These are phyloP conservation scores for Amniculicola lignicola DNA, from an alignment of 495 filamentous ascomycete species.

Conservation along the genomic window DNA sequence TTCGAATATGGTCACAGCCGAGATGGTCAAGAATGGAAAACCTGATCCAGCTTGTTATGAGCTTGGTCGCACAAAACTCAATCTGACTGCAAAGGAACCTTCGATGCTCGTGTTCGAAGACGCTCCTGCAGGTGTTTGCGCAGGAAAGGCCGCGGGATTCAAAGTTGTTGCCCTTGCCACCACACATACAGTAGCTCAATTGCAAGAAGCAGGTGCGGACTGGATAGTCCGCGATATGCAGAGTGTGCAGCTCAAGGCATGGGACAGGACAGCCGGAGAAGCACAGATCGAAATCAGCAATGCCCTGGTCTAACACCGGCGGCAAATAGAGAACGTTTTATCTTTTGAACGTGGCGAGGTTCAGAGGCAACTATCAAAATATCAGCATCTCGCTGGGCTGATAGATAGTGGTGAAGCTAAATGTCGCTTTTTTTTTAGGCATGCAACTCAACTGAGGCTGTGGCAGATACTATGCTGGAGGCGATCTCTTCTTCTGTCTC, in stretches of 20 bases:
- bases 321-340: no score
- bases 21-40: slow-evolving; percentile 83
- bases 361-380: no score
- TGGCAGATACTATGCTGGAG: not conserved
- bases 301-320: slow-evolving; percentile 33
- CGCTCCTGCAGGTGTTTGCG: slow-evolving; percentile 82
- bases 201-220: slow-evolving; percentile 72
- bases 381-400: slow-evolving; percentile 4
- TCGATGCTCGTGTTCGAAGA: slow-evolving; percentile 84
- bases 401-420: slow-evolving; percentile 5
- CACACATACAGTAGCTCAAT: slow-evolving; percentile 70
- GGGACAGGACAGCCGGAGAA: slow-evolving; percentile 36
- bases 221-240: slow-evolving; percentile 81
- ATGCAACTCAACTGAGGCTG: not conserved
- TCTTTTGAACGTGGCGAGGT: no score
- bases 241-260: slow-evolving; percentile 52
- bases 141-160: slow-evolving; percentile 87
- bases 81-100: slow-evolving; percentile 45
- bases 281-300: slow-evolving; percentile 42
- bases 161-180: slow-evolving; percentile 84
- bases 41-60: slow-evolving; percentile 82
- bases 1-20: slow-evolving; percentile 72
- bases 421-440: slow-evolving; percentile 29
- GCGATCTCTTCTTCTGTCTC: not conserved
- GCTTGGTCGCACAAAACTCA: slow-evolving; percentile 64